Conservation (phyloP, 106 monocot species). For the Dactylorhiza incarnata region DNA sequence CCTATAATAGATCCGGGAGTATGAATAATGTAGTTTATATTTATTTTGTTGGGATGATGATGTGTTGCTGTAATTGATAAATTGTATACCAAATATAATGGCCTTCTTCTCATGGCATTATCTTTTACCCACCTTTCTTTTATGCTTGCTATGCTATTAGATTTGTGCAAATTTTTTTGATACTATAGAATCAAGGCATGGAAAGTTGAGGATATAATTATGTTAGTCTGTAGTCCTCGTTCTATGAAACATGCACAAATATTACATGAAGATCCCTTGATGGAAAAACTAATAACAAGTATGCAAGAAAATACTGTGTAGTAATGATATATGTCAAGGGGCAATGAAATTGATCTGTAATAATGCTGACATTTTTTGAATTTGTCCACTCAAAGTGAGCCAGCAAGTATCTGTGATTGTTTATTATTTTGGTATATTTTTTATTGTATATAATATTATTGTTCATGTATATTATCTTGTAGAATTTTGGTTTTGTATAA, state of each 20-base stretch:
- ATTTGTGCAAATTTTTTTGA: neutral
- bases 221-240: neutral
- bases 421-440: too few relatives aligned
- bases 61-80: neutral
- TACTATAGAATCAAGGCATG: neutral
- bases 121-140: neutral
- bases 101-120: neutral
- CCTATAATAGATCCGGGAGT: neutral
- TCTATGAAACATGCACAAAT: neutral
- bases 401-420: too few relatives aligned
- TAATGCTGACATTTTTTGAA: too few relatives aligned
- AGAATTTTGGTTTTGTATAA: too few relatives aligned
- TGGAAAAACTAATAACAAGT: neutral
- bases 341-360: neutral
- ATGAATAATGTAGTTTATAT: neutral
- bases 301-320: neutral
- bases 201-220: neutral
- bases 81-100: neutral
- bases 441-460: too few relatives aligned
- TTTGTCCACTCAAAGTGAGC: too few relatives aligned
- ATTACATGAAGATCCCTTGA: neutral
- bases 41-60: neutral
- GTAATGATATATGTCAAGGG: neutral
- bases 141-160: neutral
- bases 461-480: too few relatives aligned